Evolutionary conservation across 2,329 filamentous ascomycete species (phyloP).

Genomic region (Stachybotrys elegans): DNA sequence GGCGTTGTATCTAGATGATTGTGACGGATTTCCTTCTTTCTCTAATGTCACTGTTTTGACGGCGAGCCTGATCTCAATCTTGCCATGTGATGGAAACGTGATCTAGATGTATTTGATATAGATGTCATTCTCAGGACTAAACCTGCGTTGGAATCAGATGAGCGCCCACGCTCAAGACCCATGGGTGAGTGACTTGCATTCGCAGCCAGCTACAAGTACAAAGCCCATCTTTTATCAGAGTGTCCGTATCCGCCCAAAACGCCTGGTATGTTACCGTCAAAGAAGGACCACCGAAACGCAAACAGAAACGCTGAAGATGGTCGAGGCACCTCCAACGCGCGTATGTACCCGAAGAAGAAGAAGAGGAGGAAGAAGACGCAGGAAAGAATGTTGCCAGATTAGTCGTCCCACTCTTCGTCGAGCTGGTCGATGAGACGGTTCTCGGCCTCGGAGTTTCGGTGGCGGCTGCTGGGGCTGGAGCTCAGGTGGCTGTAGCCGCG

Average conservation of each 20-base stretch:
- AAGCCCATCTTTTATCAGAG: background rate
- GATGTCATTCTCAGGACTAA: no score
- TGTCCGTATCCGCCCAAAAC: conserved; percentile 1
- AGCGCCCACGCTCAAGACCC: no score
- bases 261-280: background rate
- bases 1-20: no score
- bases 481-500: conserved; percentile 64
- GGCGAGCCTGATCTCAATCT: no score
- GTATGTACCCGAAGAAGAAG: no score
- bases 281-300: background rate
- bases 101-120: no score
- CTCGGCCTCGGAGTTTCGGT: conserved; percentile 67
- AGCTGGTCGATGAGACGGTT: conserved; percentile 92
- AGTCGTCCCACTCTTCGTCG: conserved; percentile 96
- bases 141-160: no score
- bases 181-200: background rate
- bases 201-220: conserved; percentile 3
- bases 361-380: background rate
- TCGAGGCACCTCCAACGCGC: no score
- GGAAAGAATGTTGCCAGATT: background rate
- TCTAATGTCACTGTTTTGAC: no score
- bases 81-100: no score
- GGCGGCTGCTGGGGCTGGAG: conserved; percentile 43
- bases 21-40: no score
- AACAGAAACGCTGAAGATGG: background rate